A percentile compares a stretch with the other conserved stretches of the same genome.
Conservation (phyloP, 2,329 filamentous ascomycete genomes). For the Alternaria gaisen region DNA sequence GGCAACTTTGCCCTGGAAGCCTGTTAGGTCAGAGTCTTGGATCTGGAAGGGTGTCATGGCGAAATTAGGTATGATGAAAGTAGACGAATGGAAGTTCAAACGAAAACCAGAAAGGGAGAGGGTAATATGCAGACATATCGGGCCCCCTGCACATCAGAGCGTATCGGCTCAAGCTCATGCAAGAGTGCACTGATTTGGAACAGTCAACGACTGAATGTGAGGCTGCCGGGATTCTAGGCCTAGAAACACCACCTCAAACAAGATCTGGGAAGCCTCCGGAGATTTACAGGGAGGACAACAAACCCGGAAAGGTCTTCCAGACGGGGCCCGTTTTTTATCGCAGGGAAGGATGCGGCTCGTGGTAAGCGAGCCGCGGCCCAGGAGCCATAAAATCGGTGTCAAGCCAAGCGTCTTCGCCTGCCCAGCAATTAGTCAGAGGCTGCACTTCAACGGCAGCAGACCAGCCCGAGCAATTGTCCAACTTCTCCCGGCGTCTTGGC, state of each 20-base stretch:
- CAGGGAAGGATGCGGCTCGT: constrained; percentile 9
- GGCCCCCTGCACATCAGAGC: not conserved
- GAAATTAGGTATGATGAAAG: constrained; percentile 3
- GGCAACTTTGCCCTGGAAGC: constrained; percentile 31
- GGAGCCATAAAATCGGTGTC: not conserved
- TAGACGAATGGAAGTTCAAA: not conserved
- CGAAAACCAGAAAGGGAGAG: not conserved
- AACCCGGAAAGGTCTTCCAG: not conserved
- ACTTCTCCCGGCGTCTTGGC: not conserved
- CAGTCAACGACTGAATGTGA: constrained; percentile 3
- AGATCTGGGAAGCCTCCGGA: constrained; percentile 1
- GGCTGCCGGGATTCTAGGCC: not conserved
- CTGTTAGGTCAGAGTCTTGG: constrained; percentile 28
- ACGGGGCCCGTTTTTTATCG: constrained; percentile 6
- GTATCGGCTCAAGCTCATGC: not conserved
- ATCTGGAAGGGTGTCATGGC: constrained; percentile 34
- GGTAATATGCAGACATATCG: constrained; percentile 12
- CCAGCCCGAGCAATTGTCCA: not conserved
- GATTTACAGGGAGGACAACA: constrained; percentile 8
- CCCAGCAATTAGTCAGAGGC: not conserved
- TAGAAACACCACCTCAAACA: constrained; percentile 13
- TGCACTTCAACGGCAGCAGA: not conserved
- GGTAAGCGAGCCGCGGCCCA: not conserved
- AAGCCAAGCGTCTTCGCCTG: not conserved
- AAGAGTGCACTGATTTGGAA: constrained; percentile 4